Evolutionary conservation across 2,329 filamentous ascomycete species (phyloP).

Genomic region (Sclerotinia borealis): DNA sequence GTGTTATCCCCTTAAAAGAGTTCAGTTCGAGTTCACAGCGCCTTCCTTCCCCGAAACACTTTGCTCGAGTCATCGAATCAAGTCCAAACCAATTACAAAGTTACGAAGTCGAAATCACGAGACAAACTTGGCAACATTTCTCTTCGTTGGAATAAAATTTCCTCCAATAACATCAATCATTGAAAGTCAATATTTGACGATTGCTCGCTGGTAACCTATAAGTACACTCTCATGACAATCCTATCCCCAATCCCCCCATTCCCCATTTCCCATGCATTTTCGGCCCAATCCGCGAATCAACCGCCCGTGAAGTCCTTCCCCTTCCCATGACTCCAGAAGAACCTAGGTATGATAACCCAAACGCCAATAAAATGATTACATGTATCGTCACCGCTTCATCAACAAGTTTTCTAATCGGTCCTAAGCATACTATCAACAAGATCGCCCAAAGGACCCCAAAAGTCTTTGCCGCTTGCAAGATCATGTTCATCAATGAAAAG

Average conservation of each 20-base stretch:
- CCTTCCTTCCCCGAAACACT: neutral
- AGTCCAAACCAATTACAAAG: neutral
- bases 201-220: constrained; percentile 10
- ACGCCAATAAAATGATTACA: constrained; percentile 25
- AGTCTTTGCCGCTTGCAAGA: constrained; percentile 88
- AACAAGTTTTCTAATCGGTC: constrained; percentile 52
- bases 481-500: constrained; percentile 97
- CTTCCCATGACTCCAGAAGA: constrained; percentile 1
- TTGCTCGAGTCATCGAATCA: no score
- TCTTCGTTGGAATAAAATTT: neutral
- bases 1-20: no score
- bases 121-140: neutral
- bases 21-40: neutral
- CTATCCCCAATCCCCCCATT: neutral
- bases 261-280: constrained; percentile 2
- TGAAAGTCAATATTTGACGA: constrained; percentile 5
- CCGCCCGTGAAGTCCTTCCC: constrained; percentile 15
- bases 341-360: constrained; percentile 15
- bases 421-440: constrained; percentile 96
- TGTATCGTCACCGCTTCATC: constrained; percentile 17
- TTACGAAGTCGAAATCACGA: no score
- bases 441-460: constrained; percentile 92
- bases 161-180: neutral
- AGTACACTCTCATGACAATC: constrained; percentile 6
- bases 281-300: neutral